Evolutionary conservation across 257 asterid species (phyloP), one percentile per base, ranked within the genome.

Genomic region (Scutellaria baicalensis): DNA sequence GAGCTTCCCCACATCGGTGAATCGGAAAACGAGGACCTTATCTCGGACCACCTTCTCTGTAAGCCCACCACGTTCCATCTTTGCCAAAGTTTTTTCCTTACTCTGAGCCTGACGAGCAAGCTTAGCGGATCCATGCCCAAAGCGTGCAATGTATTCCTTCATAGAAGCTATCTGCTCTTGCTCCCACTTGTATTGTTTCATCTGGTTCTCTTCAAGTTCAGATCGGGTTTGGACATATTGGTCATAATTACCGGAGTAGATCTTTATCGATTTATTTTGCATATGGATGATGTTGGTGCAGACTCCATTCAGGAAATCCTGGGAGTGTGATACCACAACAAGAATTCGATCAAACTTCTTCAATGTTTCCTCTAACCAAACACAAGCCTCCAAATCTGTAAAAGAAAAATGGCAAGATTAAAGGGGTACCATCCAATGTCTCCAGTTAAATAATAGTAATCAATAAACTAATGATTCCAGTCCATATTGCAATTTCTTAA

Each of bases 61-160:
- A 33, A 94, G 95, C 18, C 99, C 99, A 83, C 99, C 97, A 0
- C 97, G 83, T 78, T 94, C 97, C 97, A 94, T 94, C 84, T 94
- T 94, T 11, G 99, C 97, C 74, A 94, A 68, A 1, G 99, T 94
- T 69, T 94, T 94, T 60, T 94, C 99, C 71, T 94, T 94, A 52
- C 99, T 94, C 85, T 94, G 99, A 59, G 99, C 99, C 78, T 94
- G 99, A 64, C 97, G 99, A 21, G 99, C 99, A 16, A 94, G 97
- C 77, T 91, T 91, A 57, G 97, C 99, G 3, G 99, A 91, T 6
- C 99, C 99, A 5, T 94, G 97, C 17, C 99, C 99, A 68, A 94
- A 94, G 1, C 99, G 97, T 38, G 99, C 99, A 52, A 94, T 94
- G 86, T 94, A 94, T 61, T 94, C 99, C 82, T 91, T 94, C 97